Evolutionary conservation across 148 eudicot genomes (phyloP).

Genomic region (Vaccinium myrtillus): DNA sequence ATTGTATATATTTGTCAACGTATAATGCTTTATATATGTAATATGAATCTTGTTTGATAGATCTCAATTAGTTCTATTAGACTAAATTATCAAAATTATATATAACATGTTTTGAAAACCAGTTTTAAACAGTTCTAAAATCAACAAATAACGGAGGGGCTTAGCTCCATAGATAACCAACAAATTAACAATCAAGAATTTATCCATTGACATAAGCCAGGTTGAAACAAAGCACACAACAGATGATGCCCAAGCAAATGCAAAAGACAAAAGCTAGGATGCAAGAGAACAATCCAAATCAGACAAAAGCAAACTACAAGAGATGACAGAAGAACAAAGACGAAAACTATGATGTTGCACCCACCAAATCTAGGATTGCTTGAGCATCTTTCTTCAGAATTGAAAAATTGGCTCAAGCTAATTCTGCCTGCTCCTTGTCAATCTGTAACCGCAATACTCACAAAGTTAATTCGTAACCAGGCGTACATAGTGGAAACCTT

Average conservation of each 20-base stretch:
- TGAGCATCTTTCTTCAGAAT: conserved; percentile 83
- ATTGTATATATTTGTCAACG: too few relatives aligned
- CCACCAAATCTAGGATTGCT: conserved; percentile 78
- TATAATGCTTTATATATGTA: too few relatives aligned
- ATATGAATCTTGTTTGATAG: too few relatives aligned
- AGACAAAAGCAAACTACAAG: conserved; percentile 4
- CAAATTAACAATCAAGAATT: neutral
- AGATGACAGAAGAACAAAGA: neutral
- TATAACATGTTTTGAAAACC: neutral
- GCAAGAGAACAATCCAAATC: neutral
- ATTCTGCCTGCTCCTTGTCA: conserved; percentile 84
- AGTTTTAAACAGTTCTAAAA: neutral
- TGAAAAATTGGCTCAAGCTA: conserved; percentile 76
- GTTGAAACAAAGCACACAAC: neutral
- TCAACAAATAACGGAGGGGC: neutral
- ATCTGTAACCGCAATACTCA: conserved; percentile 44
- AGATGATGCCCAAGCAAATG: neutral
- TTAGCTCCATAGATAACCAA: conserved; percentile 5
- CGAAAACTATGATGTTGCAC: conserved; percentile 15
- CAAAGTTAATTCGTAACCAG: neutral
- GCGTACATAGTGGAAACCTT: conserved; percentile 4
- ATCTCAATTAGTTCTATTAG: too few relatives aligned
- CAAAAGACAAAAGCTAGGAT: neutral
- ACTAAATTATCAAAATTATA: too few relatives aligned
- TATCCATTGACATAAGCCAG: neutral